Conservation (phyloP, 2,329 filamentous ascomycete species). For the Alternaria triticina region DNA sequence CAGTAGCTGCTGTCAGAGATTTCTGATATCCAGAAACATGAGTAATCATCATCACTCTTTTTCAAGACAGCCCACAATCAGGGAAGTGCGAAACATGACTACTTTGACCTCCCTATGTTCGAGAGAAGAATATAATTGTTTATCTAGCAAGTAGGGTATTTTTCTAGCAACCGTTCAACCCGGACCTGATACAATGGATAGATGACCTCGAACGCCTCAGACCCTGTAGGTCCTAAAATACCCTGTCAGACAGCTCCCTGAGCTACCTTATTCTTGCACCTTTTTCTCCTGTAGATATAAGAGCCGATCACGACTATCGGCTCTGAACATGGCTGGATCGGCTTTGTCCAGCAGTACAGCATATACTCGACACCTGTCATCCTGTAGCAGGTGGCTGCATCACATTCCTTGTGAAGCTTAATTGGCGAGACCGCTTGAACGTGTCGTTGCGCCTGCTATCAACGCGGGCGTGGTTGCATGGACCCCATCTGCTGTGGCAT, state of each 20-base stretch:
- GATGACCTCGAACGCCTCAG: slow-evolving; percentile 4
- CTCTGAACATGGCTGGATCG: not conserved
- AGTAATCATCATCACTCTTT: not conserved
- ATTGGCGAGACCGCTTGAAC: not conserved
- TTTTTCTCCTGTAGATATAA: not conserved
- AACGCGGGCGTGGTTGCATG: slow-evolving; percentile 59
- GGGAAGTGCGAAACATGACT: not conserved
- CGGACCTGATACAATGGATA: not conserved
- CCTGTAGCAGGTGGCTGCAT: not conserved
- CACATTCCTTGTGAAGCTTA: not conserved
- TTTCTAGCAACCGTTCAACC: slow-evolving; percentile 9
- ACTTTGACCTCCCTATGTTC: not conserved
- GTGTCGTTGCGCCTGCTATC: slow-evolving; percentile 7
- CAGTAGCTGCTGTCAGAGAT: not conserved
- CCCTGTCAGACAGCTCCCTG: slow-evolving; percentile 1
- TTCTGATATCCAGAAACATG: not conserved
- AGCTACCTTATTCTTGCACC: slow-evolving; percentile 3
- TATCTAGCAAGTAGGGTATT: slow-evolving; percentile 16
- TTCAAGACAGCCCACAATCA: not conserved
- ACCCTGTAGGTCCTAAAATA: slow-evolving; percentile 3
- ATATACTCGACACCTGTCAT: slow-evolving; percentile 1
- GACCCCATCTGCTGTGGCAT: slow-evolving; percentile 55
- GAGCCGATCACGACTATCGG: slow-evolving; percentile 10
- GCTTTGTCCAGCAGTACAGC: not conserved
- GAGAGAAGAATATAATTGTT: slow-evolving; percentile 7